Evolutionary conservation across 2,329 filamentous ascomycete species (phyloP).

Genomic region (Colletotrichum australisinense): DNA sequence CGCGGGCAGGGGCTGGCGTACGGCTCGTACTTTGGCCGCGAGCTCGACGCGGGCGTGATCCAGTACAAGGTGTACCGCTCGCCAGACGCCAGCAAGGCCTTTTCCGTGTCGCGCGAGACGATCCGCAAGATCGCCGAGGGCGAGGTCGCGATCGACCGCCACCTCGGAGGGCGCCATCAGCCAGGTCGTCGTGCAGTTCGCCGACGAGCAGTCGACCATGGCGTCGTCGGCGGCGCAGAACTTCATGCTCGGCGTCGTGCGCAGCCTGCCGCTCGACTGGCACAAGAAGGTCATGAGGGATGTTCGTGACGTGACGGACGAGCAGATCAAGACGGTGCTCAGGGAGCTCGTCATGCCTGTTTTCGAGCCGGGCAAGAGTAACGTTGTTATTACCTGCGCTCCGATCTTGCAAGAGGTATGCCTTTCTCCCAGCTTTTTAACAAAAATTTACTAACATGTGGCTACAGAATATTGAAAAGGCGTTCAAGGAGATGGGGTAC

Average conservation of each 20-base stretch:
- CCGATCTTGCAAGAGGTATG: constrained; percentile 78
- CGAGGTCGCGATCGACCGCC: constrained; percentile 76
- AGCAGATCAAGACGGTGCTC: constrained; percentile 82
- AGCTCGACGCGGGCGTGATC: constrained; percentile 82
- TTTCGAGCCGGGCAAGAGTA: constrained; percentile 83
- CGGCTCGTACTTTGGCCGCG: constrained; percentile 82
- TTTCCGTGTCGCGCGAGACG: constrained; percentile 78
- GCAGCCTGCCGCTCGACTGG: constrained; percentile 81
- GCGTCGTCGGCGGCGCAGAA: constrained; percentile 83
- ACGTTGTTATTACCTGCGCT: constrained; percentile 89
- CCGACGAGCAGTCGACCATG: constrained; percentile 90
- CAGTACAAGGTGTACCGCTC: constrained; percentile 91
- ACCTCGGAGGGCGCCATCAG: constrained; percentile 90
- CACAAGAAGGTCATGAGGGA: constrained; percentile 80
- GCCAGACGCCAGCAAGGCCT: constrained; percentile 89
- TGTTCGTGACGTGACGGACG: constrained; percentile 79
- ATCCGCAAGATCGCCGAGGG: constrained; percentile 81
- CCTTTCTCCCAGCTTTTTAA: too few relatives aligned
- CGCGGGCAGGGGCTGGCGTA: constrained; percentile 95
- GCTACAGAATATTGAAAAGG: constrained; percentile 76
- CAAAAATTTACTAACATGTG: background rate
- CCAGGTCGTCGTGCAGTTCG: constrained; percentile 86
- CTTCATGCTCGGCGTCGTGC: constrained; percentile 84
- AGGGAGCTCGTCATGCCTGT: constrained; percentile 80
- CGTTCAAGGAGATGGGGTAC: constrained; percentile 82